Evolutionary conservation across 2,329 filamentous ascomycete genomes (phyloP).

Genomic region (Lachnellula arida): DNA sequence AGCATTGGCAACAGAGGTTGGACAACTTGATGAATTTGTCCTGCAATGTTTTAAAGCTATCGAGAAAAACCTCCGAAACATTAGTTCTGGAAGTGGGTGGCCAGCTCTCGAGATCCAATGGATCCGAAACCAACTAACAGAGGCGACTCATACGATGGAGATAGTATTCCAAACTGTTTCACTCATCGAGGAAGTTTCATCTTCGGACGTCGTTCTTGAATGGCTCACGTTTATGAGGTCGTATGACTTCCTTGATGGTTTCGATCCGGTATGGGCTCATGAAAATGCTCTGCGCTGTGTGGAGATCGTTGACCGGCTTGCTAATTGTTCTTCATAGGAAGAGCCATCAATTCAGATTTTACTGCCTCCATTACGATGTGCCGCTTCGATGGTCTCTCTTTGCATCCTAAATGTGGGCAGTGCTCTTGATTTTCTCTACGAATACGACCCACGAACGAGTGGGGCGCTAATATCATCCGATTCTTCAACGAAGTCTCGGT

Average conservation of each 20-base stretch:
- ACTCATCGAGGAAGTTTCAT: constrained; percentile 50
- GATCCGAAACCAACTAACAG: constrained; percentile 59
- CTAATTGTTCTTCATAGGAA: constrained; percentile 14
- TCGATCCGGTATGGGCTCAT: constrained; percentile 47
- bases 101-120: constrained; percentile 56
- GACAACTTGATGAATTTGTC: constrained; percentile 12
- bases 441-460: constrained; percentile 17
- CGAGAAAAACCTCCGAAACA: constrained; percentile 43
- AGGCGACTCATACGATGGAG: constrained; percentile 69
- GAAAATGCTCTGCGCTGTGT: background rate
- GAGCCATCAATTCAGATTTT: constrained; percentile 34
- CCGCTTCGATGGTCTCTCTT: constrained; percentile 67
- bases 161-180: constrained; percentile 68
- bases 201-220: constrained; percentile 53
- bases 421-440: constrained; percentile 7
- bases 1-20: constrained; percentile 8
- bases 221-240: constrained; percentile 74
- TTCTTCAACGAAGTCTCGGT: constrained; percentile 41
- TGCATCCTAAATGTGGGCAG: constrained; percentile 56
- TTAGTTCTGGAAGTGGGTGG: constrained; percentile 40
- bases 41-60: constrained; percentile 43
- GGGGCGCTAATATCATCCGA: constrained; percentile 34
- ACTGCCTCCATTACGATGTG: constrained; percentile 60
- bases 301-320: background rate
- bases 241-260: constrained; percentile 63